Conservation (phyloP, 768 basidiomycete species). For the Daedaleopsis sinensis region DNA sequence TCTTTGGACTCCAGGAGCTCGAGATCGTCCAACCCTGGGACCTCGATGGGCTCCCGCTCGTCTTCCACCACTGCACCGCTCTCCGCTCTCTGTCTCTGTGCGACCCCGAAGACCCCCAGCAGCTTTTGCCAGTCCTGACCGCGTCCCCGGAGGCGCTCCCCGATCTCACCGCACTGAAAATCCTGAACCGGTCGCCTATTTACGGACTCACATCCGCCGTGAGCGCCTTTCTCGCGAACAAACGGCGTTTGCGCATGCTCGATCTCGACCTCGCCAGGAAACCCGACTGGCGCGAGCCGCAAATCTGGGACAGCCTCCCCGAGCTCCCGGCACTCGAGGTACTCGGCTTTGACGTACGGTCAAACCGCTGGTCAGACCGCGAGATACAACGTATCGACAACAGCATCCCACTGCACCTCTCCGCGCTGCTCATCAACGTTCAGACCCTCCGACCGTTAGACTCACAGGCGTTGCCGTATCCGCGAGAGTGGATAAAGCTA, state of each 20-base stretch:
- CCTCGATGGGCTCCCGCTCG: constrained; percentile 1
- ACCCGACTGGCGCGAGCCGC: not conserved
- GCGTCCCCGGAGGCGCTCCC: constrained; percentile 2
- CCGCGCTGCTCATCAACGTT: not conserved
- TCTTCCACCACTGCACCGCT: constrained; percentile 9
- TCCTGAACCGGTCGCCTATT: too few relatives aligned
- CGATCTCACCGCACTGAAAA: constrained; percentile 10
- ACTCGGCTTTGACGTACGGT: not conserved
- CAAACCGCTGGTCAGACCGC: not conserved
- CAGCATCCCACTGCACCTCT: not conserved
- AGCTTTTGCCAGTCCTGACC: not conserved
- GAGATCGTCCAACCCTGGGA: not conserved
- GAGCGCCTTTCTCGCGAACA: constrained; percentile 7
- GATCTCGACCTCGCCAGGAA: not conserved
- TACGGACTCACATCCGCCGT: not conserved
- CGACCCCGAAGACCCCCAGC: not conserved
- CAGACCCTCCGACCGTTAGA: not conserved
- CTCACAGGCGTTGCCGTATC: not conserved
- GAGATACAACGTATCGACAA: not conserved
- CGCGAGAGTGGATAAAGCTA: not conserved
- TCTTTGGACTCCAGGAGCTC: constrained; percentile 10
- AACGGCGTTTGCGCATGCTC: constrained; percentile 1
- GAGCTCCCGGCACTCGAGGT: not conserved
- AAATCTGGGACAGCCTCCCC: not conserved
- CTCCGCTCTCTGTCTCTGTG: constrained; percentile 4